phyloP scores from a whole-genome alignment of 441 rosid species.

The Monsonia emarginata region DNA sequence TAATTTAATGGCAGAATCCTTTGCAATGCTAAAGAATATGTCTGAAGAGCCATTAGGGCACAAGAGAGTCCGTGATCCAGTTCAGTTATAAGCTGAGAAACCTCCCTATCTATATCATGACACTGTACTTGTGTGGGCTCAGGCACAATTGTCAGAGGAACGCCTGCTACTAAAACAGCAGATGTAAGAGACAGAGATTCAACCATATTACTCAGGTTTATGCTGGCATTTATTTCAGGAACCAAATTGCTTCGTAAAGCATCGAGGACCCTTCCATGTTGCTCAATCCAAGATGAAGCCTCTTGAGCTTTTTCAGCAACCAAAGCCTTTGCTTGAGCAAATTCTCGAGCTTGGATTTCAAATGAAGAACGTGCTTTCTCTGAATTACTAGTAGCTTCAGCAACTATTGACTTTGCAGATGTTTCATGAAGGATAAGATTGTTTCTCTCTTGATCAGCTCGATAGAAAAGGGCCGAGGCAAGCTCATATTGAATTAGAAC shows the following conservation, averaged over 20 bases:
- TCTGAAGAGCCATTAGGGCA: slow-evolving; percentile 54
- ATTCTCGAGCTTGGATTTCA: slow-evolving; percentile 82
- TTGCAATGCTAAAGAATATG: slow-evolving; percentile 72
- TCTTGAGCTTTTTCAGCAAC: slow-evolving; percentile 84
- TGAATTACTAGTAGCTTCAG: slow-evolving; percentile 66
- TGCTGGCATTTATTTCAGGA: slow-evolving; percentile 51
- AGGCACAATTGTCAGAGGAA: slow-evolving; percentile 89
- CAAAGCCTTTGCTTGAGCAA: slow-evolving; percentile 64
- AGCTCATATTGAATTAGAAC: slow-evolving; percentile 68
- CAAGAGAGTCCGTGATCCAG: slow-evolving; percentile 70
- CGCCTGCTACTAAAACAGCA: slow-evolving; percentile 79
- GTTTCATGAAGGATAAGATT: slow-evolving; percentile 65
- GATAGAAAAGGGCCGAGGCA: slow-evolving; percentile 58
- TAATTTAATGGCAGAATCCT: slow-evolving; percentile 87
- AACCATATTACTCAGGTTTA: slow-evolving; percentile 36
- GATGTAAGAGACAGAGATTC: slow-evolving; percentile 72
- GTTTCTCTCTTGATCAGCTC: slow-evolving; percentile 83
- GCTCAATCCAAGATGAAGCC: slow-evolving; percentile 80
- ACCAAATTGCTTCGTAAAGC: slow-evolving; percentile 65
- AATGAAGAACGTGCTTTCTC: slow-evolving; percentile 60
- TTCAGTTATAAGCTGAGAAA: slow-evolving; percentile 59
- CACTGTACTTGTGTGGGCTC: slow-evolving; percentile 96
- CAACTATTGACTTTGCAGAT: slow-evolving; percentile 76
- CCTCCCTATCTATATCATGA: slow-evolving; percentile 79
- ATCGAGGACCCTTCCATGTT: slow-evolving; percentile 80